Evolutionary conservation across 2,329 filamentous ascomycete species (phyloP).

Genomic region (Hymenoscyphus occultus): DNA sequence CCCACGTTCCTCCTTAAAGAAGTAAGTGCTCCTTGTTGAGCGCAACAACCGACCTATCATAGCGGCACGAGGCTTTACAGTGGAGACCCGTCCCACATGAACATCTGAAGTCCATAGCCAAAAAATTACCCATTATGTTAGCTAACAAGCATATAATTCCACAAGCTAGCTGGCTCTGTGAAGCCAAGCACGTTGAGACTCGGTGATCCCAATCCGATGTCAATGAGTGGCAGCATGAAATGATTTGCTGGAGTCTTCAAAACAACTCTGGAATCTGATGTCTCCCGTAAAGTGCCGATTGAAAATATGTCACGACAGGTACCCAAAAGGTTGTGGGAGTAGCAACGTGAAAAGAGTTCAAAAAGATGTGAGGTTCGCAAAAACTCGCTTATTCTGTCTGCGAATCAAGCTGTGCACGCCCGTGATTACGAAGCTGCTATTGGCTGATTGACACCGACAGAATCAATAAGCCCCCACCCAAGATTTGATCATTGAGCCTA

Average conservation of each 20-base stretch:
- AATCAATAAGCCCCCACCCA: background rate
- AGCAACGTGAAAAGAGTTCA: background rate
- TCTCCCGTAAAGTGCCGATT: background rate
- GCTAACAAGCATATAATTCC: no score
- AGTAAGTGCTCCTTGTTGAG: background rate
- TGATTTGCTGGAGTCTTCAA: background rate
- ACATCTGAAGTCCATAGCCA: slow-evolving; percentile 14
- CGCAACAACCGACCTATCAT: slow-evolving; percentile 21
- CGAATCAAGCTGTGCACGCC: slow-evolving; percentile 14
- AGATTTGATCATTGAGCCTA: background rate
- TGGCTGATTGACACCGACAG: background rate
- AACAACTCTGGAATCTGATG: background rate
- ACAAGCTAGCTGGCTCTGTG: background rate
- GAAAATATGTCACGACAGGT: background rate
- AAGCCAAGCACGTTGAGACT: background rate
- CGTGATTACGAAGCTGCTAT: background rate
- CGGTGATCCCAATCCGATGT: background rate
- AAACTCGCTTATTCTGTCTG: slow-evolving; percentile 4
- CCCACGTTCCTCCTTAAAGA: slow-evolving; percentile 21
- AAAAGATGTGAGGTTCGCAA: slow-evolving; percentile 5
- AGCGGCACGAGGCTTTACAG: slow-evolving; percentile 12
- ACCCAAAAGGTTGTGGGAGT: background rate
- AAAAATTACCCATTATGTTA: background rate
- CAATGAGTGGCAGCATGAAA: background rate
- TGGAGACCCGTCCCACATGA: background rate